Percentiles rank a stretch among this genome's conserved stretches.
Evolutionary conservation across 2,329 filamentous ascomycete species (phyloP).

Genomic region (Microthyrium microscopicum): DNA sequence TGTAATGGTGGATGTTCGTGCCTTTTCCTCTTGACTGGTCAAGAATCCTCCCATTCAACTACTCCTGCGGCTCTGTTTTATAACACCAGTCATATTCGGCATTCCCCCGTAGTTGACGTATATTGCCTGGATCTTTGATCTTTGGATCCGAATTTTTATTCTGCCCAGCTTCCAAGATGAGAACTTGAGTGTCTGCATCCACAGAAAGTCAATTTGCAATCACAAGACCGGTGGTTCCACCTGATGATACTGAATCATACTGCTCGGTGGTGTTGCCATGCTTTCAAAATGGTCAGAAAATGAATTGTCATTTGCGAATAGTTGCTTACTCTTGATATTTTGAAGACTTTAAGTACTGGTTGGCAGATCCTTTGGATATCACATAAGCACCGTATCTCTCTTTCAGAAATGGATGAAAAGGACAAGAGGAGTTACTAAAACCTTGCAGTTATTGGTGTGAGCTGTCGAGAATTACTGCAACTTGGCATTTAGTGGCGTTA

Average conservation of each 20-base stretch:
- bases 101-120: background rate
- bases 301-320: background rate
- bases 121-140: background rate
- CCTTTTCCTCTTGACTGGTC: constrained; percentile 15
- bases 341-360: background rate
- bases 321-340: background rate
- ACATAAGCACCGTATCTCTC: too few relatives aligned
- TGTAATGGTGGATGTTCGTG: too few relatives aligned
- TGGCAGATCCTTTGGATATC: background rate
- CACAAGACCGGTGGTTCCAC: background rate
- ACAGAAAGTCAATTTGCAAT: background rate
- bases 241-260: constrained; percentile 4
- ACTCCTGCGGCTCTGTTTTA: background rate
- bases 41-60: background rate
- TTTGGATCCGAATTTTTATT: background rate
- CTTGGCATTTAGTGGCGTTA: too few relatives aligned
- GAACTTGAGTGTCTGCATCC: background rate
- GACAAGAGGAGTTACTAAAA: too few relatives aligned
- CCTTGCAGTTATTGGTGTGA: too few relatives aligned
- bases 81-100: background rate
- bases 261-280: background rate
- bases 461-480: too few relatives aligned
- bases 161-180: background rate
- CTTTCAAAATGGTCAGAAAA: background rate
- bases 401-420: too few relatives aligned